Percentiles rank a stretch among this genome's conserved stretches.
Conservation (phyloP, 2,329 filamentous ascomycete genomes). For the Cladophialophora psammophila region DNA sequence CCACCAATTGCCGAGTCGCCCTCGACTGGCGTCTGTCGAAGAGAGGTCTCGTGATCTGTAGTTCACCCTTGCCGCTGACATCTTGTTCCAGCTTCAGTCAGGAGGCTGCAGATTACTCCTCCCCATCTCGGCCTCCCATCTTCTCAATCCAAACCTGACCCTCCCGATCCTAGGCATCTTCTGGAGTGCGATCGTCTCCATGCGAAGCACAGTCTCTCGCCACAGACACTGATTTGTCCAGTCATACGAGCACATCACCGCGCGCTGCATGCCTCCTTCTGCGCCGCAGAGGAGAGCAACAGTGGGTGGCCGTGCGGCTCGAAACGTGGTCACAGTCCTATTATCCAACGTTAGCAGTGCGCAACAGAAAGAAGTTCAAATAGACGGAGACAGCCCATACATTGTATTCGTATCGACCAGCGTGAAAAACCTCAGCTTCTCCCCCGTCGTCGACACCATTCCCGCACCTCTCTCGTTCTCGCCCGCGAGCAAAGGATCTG, state of each 20-base stretch:
- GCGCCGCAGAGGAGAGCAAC: constrained; percentile 54
- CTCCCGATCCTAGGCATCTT: constrained; percentile 47
- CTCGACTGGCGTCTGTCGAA: too few relatives aligned
- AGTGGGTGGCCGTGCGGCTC: constrained; percentile 50
- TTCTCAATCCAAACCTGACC: constrained; percentile 44
- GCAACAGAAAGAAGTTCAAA: background rate
- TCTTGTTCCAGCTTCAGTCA: background rate
- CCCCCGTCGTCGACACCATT: constrained; percentile 14
- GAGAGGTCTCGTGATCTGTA: too few relatives aligned
- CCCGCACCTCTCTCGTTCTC: background rate
- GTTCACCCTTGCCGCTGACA: too few relatives aligned
- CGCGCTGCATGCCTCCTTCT: constrained; percentile 57
- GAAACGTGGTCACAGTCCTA: constrained; percentile 49
- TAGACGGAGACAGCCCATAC: constrained; percentile 40
- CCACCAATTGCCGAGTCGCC: too few relatives aligned
- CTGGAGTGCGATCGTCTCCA: constrained; percentile 50
- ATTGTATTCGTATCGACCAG: constrained; percentile 54
- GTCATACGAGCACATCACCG: constrained; percentile 57
- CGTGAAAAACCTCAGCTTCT: constrained; percentile 47
- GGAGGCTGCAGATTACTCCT: constrained; percentile 19
- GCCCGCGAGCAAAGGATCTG: constrained; percentile 45
- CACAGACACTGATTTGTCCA: constrained; percentile 52
- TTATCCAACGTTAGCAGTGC: background rate
- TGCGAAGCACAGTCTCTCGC: constrained; percentile 54
- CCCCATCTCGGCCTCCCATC: constrained; percentile 1